Evolutionary conservation across 495 filamentous ascomycete genomes (phyloP), one percentile per base, ranked within the genome.

Genomic region (Neurospora terricola): DNA sequence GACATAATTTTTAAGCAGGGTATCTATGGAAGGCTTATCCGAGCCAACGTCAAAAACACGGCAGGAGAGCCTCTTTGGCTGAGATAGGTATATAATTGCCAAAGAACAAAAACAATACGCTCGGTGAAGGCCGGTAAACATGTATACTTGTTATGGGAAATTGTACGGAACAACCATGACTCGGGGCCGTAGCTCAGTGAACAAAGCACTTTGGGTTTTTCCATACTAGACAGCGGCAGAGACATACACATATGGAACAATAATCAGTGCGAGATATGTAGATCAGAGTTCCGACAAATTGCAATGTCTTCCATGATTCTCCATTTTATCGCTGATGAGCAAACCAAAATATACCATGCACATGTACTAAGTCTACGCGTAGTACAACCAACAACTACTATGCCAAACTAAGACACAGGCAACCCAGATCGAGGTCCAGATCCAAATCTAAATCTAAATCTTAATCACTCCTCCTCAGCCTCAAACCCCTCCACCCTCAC

Each of bases 391-490:
- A 7, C 12, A 30, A 34, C 21, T 54, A 54, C 10, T 21, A 59
- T 59, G 48, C 48, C 23, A 9, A 66, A 34, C 27, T 16, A 30
- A 18, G 54, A 66, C 54, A 9, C 54, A 10, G 54, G 18, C 14
- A 62, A 62, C 27, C 14, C 54, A 34, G 0, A 48, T 48, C 18
- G 1, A 48, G 43, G 3, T 23, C n/a, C 10, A 48, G 6, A 59
- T 27, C n/a, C n/a, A n/a, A n/a, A 45, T 54, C 45, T 1, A 23
- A 0, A 16, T 62, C 48, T 0, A 66, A 9, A 34, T 30, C 23
- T 12, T 5, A 30, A 62, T 66, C 54, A 66, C 12, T 78, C 81
- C 14, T 75, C 78, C 34, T 72, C 72, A 69, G 43, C 69, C 43
- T 70, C 73, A 40, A 72, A 69, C 18, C 70, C 75, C 18, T 71